Evolutionary conservation across 2,329 filamentous ascomycete species (phyloP).

Genomic region (Fusarium abutilonis): DNA sequence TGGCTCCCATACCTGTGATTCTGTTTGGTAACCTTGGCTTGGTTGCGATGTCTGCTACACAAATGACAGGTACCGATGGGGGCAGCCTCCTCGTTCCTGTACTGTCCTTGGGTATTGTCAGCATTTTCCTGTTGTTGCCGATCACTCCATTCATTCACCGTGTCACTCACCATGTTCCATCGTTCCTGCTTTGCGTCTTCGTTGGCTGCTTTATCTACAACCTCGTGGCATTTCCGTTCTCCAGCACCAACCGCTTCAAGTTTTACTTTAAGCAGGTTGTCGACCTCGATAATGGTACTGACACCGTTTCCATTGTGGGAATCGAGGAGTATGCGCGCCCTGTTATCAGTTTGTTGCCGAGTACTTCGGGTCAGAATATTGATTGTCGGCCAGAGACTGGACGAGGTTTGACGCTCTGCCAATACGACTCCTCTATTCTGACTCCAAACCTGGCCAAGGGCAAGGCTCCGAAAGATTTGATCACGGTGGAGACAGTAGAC

Average conservation of each 20-base stretch:
- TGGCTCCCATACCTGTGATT: conserved; percentile 81
- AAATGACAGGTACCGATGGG: conserved; percentile 88
- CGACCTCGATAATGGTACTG: conserved; percentile 77
- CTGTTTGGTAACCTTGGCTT: conserved; percentile 81
- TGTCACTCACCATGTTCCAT: conserved; percentile 82
- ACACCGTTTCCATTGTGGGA: conserved; percentile 75
- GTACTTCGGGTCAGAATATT: conserved; percentile 69
- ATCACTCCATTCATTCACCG: conserved; percentile 87
- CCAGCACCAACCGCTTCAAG: conserved; percentile 80
- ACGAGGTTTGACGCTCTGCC: conserved; percentile 69
- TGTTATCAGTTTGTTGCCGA: conserved; percentile 76
- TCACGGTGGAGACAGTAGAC: conserved; percentile 64
- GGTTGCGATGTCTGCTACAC: conserved; percentile 74
- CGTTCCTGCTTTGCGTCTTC: conserved; percentile 78
- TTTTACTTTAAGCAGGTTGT: conserved; percentile 86
- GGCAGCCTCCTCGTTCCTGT: conserved; percentile 77
- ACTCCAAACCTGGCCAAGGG: conserved; percentile 68
- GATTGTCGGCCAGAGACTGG: conserved; percentile 59
- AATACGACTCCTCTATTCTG: conserved; percentile 70
- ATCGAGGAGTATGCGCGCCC: conserved; percentile 72
- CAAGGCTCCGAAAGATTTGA: conserved; percentile 62
- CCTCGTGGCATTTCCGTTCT: conserved; percentile 88
- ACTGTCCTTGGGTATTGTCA: conserved; percentile 72
- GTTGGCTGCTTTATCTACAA: conserved; percentile 85
- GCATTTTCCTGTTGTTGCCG: conserved; percentile 78